Percentiles rank a stretch among this genome's conserved stretches.
Evolutionary conservation across 2,329 filamentous ascomycete genomes (phyloP).

Genomic region (Penicillium sp.): DNA sequence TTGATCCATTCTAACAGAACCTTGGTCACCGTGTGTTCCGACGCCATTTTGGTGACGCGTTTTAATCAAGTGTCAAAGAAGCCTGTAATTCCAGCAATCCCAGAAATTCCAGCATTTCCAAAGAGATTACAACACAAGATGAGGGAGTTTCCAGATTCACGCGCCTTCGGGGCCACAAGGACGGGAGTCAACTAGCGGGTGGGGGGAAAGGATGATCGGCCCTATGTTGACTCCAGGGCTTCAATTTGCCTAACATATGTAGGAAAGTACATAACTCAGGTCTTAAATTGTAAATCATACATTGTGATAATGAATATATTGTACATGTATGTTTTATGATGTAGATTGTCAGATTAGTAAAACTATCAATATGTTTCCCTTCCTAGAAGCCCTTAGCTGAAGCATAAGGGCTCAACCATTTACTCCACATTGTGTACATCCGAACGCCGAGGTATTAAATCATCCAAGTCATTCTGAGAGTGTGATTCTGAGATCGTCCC

Average conservation of each 20-base stretch:
- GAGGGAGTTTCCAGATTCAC: constrained; percentile 23
- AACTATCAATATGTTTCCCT: neutral
- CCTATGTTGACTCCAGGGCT: neutral
- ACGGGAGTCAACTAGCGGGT: constrained; percentile 17
- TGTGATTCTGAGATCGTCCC: neutral
- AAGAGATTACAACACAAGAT: neutral
- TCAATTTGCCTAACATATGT: neutral
- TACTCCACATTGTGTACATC: constrained; percentile 4
- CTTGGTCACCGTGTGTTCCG: constrained; percentile 45
- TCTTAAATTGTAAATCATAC: neutral
- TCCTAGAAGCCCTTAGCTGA: neutral
- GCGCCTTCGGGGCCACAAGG: constrained; percentile 17
- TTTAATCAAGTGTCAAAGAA: constrained; percentile 4
- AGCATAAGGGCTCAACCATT: neutral
- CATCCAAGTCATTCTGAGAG: neutral
- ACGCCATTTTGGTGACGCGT: constrained; percentile 37
- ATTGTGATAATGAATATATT: neutral
- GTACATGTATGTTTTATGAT: too few species aligned
- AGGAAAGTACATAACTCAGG: neutral
- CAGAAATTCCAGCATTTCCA: constrained; percentile 19
- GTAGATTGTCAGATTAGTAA: neutral
- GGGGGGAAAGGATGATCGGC: constrained; percentile 14
- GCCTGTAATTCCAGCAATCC: constrained; percentile 4
- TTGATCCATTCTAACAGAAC: constrained; percentile 50
- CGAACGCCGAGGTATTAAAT: neutral